Evolutionary conservation across 352 stramenopile species (phyloP).

Genomic region (Pythium brassicae): DNA sequence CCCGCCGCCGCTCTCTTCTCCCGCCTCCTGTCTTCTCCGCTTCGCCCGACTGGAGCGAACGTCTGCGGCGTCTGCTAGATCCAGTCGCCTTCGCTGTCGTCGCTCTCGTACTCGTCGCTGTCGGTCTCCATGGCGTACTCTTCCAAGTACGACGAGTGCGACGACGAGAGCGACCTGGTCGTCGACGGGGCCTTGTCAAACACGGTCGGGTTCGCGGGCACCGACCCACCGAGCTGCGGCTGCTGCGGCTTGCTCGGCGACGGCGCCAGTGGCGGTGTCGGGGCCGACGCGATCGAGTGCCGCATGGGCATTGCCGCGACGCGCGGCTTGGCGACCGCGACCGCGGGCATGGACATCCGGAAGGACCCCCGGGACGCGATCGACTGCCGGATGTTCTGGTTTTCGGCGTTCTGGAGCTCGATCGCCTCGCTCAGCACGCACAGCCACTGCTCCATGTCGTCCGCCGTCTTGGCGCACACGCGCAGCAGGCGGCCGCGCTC

Average conservation of each 20-base stretch:
- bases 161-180: conserved; percentile 28
- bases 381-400: conserved; percentile 58
- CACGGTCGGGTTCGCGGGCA: conserved; percentile 13
- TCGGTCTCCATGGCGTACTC: conserved; percentile 38
- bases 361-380: conserved; percentile 36
- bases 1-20: no score
- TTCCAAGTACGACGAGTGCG: conserved; percentile 29
- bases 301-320: conserved; percentile 34
- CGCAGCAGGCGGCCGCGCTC: conserved; percentile 69
- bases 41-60: background rate
- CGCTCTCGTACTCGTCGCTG: conserved; percentile 45
- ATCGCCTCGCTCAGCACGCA: conserved; percentile 69
- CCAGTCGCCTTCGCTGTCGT: conserved; percentile 76
- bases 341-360: conserved; percentile 26
- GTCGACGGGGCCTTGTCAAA: conserved; percentile 31
- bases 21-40: background rate
- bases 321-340: conserved; percentile 12
- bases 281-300: conserved; percentile 38
- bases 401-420: conserved; percentile 45
- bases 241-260: conserved; percentile 24
- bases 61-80: conserved; percentile 29
- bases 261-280: background rate
- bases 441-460: conserved; percentile 75
- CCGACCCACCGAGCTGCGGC: conserved; percentile 12
- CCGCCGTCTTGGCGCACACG: conserved; percentile 53